Evolutionary conservation across 2,329 filamentous ascomycete species (phyloP).

Genomic region (Aspergillus thermomutatus): DNA sequence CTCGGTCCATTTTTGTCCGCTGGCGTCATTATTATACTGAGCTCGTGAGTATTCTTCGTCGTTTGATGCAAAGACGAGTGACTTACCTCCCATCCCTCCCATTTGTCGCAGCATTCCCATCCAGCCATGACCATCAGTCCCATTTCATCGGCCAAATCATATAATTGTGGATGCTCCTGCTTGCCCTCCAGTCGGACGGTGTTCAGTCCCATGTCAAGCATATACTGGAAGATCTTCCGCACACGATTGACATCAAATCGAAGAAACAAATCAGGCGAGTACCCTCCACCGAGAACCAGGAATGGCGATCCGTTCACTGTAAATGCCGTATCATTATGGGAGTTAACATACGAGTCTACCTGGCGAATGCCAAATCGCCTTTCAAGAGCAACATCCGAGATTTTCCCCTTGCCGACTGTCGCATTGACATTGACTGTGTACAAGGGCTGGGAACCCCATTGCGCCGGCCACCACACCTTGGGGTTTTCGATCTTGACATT

Average conservation of each 20-base stretch:
- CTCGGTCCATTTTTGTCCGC: slow-evolving; percentile 48
- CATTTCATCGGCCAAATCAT: slow-evolving; percentile 56
- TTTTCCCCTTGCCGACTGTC: slow-evolving; percentile 11
- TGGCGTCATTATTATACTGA: slow-evolving; percentile 55
- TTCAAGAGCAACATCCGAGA: slow-evolving; percentile 34
- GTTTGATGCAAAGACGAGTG: background rate
- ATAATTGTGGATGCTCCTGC: slow-evolving; percentile 60
- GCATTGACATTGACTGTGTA: slow-evolving; percentile 40
- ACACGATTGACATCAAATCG: slow-evolving; percentile 53
- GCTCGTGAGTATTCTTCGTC: background rate
- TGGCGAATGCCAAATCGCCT: slow-evolving; percentile 53
- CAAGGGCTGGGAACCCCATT: slow-evolving; percentile 57
- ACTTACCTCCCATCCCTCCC: slow-evolving; percentile 56
- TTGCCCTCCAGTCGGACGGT: slow-evolving; percentile 63
- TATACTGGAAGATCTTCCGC: slow-evolving; percentile 49
- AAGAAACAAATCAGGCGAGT: slow-evolving; percentile 60
- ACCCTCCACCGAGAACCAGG: slow-evolving; percentile 60
- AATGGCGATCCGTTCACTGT: slow-evolving; percentile 56
- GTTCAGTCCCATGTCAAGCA: slow-evolving; percentile 61
- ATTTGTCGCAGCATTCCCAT: slow-evolving; percentile 67
- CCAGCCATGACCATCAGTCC: slow-evolving; percentile 62
- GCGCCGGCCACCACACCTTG: slow-evolving; percentile 59
- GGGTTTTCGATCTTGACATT: slow-evolving; percentile 42
- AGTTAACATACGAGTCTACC: slow-evolving; percentile 52
- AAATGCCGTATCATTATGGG: slow-evolving; percentile 54